Percentiles rank a stretch among this genome's conserved stretches.
These are phyloP conservation scores for Cercophora newfieldiana DNA, from an alignment of 495 filamentous ascomycete genomes.

Conservation along the genomic window DNA sequence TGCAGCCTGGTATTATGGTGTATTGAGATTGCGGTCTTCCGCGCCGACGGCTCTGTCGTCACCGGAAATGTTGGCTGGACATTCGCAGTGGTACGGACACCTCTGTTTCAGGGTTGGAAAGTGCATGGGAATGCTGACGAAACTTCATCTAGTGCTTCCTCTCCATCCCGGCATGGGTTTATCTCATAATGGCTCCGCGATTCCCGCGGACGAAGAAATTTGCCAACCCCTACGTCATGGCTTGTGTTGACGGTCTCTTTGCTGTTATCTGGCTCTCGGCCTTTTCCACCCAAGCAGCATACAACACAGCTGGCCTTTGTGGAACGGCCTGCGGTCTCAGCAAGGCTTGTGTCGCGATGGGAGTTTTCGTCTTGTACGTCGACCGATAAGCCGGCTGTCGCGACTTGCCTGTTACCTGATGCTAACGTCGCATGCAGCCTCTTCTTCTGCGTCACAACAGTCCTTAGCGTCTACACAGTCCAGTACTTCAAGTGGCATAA, in stretches of 20 bases:
- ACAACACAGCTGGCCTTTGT: constrained; percentile 51
- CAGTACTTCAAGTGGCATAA: constrained; percentile 78
- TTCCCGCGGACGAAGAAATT: constrained; percentile 78
- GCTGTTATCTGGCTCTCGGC: constrained; percentile 81
- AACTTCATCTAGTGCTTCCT: constrained; percentile 69
- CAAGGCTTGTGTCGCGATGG: constrained; percentile 75
- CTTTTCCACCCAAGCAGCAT: constrained; percentile 75
- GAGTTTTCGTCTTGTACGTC: constrained; percentile 77
- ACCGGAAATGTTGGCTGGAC: constrained; percentile 73
- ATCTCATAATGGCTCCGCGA: constrained; percentile 77
- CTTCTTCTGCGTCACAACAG: constrained; percentile 69
- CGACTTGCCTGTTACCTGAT: constrained; percentile 1
- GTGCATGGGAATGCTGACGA: not conserved
- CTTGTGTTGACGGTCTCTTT: constrained; percentile 70
- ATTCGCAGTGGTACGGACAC: constrained; percentile 68
- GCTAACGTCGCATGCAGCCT: constrained; percentile 51
- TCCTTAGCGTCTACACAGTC: constrained; percentile 74
- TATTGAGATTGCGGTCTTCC: constrained; percentile 70
- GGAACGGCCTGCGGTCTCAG: constrained; percentile 65
- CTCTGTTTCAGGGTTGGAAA: not conserved
- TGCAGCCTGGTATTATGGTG: constrained; percentile 70
- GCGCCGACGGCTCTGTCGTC: constrained; percentile 58
- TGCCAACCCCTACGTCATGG: constrained; percentile 80
- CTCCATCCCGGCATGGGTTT: constrained; percentile 78
- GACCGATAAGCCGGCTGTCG: not conserved